phyloP scores from a whole-genome alignment of 305 asterid species.

The Solanum hybrid region DNA sequence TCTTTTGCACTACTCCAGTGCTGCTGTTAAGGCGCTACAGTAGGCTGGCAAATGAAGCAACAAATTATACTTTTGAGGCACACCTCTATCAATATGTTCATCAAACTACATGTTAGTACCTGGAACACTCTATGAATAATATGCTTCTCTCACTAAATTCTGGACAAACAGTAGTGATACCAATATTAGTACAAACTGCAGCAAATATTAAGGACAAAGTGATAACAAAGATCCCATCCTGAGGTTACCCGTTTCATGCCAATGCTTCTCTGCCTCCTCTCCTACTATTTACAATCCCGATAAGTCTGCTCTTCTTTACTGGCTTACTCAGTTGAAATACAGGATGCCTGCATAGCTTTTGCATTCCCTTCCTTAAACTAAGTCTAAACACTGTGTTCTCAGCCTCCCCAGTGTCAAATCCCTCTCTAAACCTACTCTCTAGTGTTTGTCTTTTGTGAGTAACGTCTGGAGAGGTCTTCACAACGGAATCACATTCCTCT shows the following conservation, averaged over 20 bases:
- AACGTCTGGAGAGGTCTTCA: conserved; percentile 12
- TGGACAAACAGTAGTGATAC: conserved; percentile 1
- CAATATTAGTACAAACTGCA: neutral
- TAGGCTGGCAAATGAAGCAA: neutral
- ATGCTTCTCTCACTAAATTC: neutral
- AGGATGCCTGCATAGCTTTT: conserved; percentile 49
- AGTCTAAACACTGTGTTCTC: conserved; percentile 45
- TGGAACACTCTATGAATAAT: neutral
- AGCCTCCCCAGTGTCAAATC: conserved; percentile 33
- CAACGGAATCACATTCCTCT: conserved; percentile 13
- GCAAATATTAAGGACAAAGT: neutral
- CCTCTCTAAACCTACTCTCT: conserved; percentile 32
- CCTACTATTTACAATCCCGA: conserved; percentile 20
- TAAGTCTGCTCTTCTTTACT: conserved; percentile 26
- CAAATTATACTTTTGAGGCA: neutral
- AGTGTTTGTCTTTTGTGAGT: conserved; percentile 28
- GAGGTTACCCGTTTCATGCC: neutral
- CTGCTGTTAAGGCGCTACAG: neutral
- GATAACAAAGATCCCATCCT: neutral
- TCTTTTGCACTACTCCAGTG: neutral
- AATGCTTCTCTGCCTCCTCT: conserved; percentile 17
- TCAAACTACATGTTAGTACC: conserved; percentile 3
- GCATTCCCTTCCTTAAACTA: conserved; percentile 41
- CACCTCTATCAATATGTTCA: neutral
- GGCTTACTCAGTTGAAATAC: conserved; percentile 53